Evolutionary conservation across 306 rosid genomes (phyloP).

Genomic region (Quercus glauca): DNA sequence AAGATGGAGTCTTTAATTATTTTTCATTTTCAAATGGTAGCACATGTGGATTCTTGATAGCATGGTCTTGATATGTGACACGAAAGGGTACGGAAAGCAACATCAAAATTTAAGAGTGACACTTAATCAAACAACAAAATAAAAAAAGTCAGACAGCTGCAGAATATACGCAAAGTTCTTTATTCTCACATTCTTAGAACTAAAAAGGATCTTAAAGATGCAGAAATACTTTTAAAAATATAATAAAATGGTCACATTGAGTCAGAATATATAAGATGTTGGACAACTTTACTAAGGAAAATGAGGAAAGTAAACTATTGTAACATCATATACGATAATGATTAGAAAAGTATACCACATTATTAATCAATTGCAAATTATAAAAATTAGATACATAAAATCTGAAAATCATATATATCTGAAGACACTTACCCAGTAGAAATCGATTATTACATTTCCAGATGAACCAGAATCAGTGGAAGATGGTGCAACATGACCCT

Average conservation of each 20-base stretch:
- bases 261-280: background rate
- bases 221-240: background rate
- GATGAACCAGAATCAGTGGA: conserved; percentile 90
- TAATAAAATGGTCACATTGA: background rate
- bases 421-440: conserved; percentile 79
- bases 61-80: background rate
- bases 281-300: background rate
- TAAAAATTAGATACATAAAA: conserved; percentile 16
- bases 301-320: background rate
- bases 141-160: background rate
- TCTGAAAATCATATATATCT: conserved; percentile 1
- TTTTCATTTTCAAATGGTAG: background rate
- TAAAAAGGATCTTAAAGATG: background rate
- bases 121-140: background rate
- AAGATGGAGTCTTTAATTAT: background rate
- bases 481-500: conserved; percentile 95
- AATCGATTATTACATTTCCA: conserved; percentile 82
- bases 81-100: background rate
- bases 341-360: background rate
- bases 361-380: background rate
- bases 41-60: background rate
- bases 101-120: background rate
- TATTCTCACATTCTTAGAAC: background rate
- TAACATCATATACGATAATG: background rate
- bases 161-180: background rate